Conservation (phyloP, 345 rosid species). For the Brassica carinata region DNA sequence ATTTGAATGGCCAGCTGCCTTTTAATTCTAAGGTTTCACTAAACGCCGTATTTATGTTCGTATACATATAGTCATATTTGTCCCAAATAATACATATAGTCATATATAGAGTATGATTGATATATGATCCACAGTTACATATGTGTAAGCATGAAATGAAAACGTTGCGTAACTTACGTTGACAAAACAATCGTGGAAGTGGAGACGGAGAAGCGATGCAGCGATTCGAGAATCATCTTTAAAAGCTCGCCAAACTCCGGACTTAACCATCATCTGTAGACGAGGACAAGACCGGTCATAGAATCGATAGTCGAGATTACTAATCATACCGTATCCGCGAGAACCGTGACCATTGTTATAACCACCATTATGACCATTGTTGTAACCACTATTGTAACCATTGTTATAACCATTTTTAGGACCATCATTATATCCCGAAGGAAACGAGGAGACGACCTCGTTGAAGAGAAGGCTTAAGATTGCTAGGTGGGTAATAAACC, state of each 20-base stretch:
- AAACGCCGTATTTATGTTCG: background rate
- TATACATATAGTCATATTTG: too few relatives aligned
- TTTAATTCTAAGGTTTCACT: background rate
- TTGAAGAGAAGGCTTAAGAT: conserved; percentile 31
- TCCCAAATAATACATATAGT: too few relatives aligned
- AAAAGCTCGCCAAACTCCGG: conserved; percentile 66
- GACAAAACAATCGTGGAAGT: conserved; percentile 86
- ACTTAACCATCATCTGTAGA: conserved; percentile 59
- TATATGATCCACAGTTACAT: background rate
- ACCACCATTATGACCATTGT: conserved; percentile 33
- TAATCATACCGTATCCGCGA: conserved; percentile 1
- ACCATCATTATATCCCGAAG: conserved; percentile 34
- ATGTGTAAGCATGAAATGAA: background rate
- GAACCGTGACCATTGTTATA: conserved; percentile 28
- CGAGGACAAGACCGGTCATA: conserved; percentile 70
- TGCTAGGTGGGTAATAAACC: background rate
- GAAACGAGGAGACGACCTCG: conserved; percentile 23
- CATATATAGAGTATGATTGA: background rate
- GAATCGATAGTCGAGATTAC: conserved; percentile 50
- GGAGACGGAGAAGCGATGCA: conserved; percentile 87
- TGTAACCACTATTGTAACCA: conserved; percentile 13
- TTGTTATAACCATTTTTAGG: conserved; percentile 3
- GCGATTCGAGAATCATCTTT: conserved; percentile 68
- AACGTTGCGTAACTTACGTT: conserved; percentile 48
- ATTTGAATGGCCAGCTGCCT: background rate